Evolutionary conservation across 2,329 filamentous ascomycete genomes (phyloP), one percentile per base, ranked within the genome.

Genomic region (Aureobasidium vineae): DNA sequence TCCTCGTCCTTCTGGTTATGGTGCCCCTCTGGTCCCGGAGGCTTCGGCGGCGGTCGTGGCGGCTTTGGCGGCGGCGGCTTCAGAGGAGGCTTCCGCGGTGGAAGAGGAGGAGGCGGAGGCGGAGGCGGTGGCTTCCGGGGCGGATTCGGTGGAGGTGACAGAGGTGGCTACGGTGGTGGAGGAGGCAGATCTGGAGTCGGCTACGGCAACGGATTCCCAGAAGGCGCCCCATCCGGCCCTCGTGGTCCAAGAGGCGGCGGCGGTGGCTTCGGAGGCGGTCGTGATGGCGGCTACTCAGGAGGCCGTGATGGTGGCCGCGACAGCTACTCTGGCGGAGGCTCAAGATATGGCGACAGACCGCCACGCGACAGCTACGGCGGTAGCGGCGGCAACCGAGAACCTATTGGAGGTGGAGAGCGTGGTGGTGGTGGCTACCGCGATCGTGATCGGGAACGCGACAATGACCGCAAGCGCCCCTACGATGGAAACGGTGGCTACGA

Each of bases 401-500:
- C 63, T 1, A 40, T 56, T 40, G 82, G 85, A 69, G 80, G 84
- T 15, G 53, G 53, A 26, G 53, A 56, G 5, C 53, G 53, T 41
- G 53, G 54, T 19, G 72, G 73, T 41, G 69, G 73, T 72, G 80
- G 81, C 69, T 79, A 84, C 66, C 86, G 88, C 73, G 86, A 76
- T 70, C 72, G 79, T 57, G 81, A 83, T 68, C 77, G 79, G 68
- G 79, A 81, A 56, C 71, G 77, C 66, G 78, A 80, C 70, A 82
- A 86, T 70, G 84, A 83, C 67, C 77, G 83, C 53, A 83, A 85
- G 77, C 77, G 83, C 73, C 77, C 77, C 63, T 92, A 90, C 78
- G 92, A 96, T 63, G 90, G 89, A 88, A 47, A 64, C 8, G 68
- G 74, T 75, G 85, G 86, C 70, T 89, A 93, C 79, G 92, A 97